Base-by-base conservation (phyloP, 768 basidiomycete species). In the Mycena metata region DNA sequence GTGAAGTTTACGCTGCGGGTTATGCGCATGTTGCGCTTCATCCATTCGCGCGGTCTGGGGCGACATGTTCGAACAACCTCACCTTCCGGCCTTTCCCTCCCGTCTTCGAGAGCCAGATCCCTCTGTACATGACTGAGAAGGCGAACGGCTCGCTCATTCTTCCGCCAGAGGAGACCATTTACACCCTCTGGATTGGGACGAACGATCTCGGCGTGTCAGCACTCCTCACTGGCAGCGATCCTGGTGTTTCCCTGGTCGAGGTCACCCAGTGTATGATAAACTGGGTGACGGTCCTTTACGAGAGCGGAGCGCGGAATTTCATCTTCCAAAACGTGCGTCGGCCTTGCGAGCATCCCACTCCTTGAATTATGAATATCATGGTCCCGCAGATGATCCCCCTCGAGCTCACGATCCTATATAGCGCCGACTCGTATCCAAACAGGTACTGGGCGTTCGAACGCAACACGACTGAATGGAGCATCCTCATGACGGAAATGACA, bases 131-230 rank as follows among this genome's bases (percentile, higher is more conserved):
- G 55, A 72, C 79, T 9, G 82, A 85, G 55, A 78, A 72, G 19
- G 69, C 75, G 13, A 84, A 86, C 67, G 82, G 83, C 7, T 79
- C 84, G 1, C 73, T 88, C 23, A 72, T 68, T 19, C 74, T 86
- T 39, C 61, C 76, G 16, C 74, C 85, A 0, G 75, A 80, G 3
- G 81, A 88, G 51, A 91, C 90, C 1, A 68, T 91, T 3, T 91
- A 88, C 74, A 87, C 88, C 1, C 79, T 91, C 9, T 92, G 90
- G 90, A 88, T 91, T 66, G 90, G 90, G 16, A 89, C 88, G 4
- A 89, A 88, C 68, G 91, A 91, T 73, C 82, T 91, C 5, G 90
- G 90, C 2, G 82, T 74, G 13, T 81, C 81, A 52, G 83, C 86
- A 6, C 79, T 91, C 35, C 69, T 91, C 13, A 88, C 87, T 0